phyloP scores from a whole-genome alignment of 805 yeast species.

The Monosporozyma unispora region DNA sequence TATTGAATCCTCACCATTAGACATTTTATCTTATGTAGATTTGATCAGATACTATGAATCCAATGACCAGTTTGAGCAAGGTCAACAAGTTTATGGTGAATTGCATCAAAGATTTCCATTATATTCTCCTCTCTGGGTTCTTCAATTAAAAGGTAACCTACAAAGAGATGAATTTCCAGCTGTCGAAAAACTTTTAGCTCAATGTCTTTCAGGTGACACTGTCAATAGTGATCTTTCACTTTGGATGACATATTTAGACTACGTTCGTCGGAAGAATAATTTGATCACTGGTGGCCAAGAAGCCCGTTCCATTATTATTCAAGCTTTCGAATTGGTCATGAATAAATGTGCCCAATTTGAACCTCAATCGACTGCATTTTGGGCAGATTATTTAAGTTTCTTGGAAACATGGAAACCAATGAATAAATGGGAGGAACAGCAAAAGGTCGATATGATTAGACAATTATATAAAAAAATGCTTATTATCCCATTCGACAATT shows the following conservation, averaged over 20 bases:
- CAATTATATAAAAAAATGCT: constrained; percentile 62
- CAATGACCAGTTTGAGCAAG: constrained; percentile 52
- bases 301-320: constrained; percentile 62
- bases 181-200: constrained; percentile 58
- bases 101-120: constrained; percentile 59
- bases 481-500: constrained; percentile 62
- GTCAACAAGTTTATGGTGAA: constrained; percentile 48
- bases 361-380: constrained; percentile 56
- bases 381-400: constrained; percentile 79
- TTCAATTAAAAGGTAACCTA: constrained; percentile 56
- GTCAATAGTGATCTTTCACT: constrained; percentile 49
- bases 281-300: constrained; percentile 75
- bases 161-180: constrained; percentile 53
- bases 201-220: constrained; percentile 42
- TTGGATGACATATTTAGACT: constrained; percentile 70
- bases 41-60: constrained; percentile 40
- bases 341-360: constrained; percentile 68
- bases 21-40: constrained; percentile 48
- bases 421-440: constrained; percentile 77
- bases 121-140: constrained; percentile 66
- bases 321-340: constrained; percentile 78
- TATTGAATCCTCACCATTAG: constrained; percentile 35
- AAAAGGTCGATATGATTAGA: constrained; percentile 66
- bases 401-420: constrained; percentile 70
- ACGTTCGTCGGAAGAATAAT: constrained; percentile 60